Evolutionary conservation across 1,284 basidiomycete species (phyloP), one percentile per base, ranked within the genome.

Genomic region (Cryptococcus sp.): DNA sequence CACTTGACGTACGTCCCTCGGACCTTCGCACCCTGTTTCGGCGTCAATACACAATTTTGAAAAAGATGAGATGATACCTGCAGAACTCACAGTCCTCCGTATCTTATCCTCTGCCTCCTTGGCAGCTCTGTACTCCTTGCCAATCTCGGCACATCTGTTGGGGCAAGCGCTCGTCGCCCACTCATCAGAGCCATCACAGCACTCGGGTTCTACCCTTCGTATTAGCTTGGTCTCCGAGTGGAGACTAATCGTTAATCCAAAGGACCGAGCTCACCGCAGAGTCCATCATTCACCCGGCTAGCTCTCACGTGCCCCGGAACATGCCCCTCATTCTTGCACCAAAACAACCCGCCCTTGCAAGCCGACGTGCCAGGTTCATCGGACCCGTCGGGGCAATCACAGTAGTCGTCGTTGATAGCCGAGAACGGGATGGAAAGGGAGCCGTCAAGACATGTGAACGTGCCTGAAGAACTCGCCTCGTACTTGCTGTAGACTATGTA

Each of bases 111-210:
- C 85, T 16, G 84, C 87, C 46, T 87, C 87, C 36, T 79, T 75
- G 66, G 84, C 82, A 71, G 83, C 83, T 59, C 85, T 79, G 74
- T 89, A 84, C 46, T 75, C 84, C 57, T 84, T 83, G 1, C 92
- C 91, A 39, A 90, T 81, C 68, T 88, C 83, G 47, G 82, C 82
- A 72, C 95, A 99, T 5, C 78, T 78, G 73, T 98, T 86, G 20
- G 83, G 80, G 71, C 95, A 99, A 12, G 87, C 80, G 4, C 91
- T 91, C 8, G 71, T 67, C 36, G 53, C 57, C 71, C 70, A 76
- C 76, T 99, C 95, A 73, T 99, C 95, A 0, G 91, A 91, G n/a
- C 96, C 96, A 70, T 99, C 95, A 73, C 95, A 98, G 73, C 96
- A 99, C 70, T 93, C 86, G 2, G 84, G 82, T 70, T 98, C 92